Conservation (phyloP, 352 stramenopile species). For the Saprolegnia parasitica region DNA sequence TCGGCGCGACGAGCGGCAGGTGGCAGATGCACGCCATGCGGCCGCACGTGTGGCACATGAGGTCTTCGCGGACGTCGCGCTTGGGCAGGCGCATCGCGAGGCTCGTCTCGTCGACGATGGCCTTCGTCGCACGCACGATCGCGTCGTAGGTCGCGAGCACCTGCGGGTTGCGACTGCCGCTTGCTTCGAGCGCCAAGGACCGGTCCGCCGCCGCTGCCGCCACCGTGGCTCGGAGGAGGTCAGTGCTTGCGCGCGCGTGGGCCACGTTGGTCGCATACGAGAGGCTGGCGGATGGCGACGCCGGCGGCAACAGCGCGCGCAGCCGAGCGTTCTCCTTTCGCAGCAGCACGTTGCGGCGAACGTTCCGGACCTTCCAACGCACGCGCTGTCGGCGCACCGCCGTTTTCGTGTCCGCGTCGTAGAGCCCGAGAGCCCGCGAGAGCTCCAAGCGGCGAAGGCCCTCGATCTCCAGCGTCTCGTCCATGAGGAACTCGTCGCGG, state of each 20-base stretch:
- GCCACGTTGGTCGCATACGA: constrained; percentile 56
- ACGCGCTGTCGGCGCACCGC: constrained; percentile 53
- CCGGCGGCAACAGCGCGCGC: constrained; percentile 32
- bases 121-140: constrained; percentile 44
- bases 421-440: constrained; percentile 40
- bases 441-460: constrained; percentile 55
- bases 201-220: constrained; percentile 42
- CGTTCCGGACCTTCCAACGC: constrained; percentile 56
- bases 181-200: constrained; percentile 28
- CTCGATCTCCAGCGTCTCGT: constrained; percentile 62
- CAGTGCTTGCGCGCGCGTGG: constrained; percentile 39
- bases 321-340: constrained; percentile 35
- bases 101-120: constrained; percentile 48
- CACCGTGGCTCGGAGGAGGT: constrained; percentile 42
- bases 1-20: not conserved
- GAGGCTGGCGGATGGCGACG: constrained; percentile 37
- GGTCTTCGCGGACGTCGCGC: constrained; percentile 47
- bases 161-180: constrained; percentile 22
- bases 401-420: constrained; percentile 36
- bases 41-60: constrained; percentile 19
- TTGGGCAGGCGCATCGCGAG: constrained; percentile 60
- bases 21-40: constrained; percentile 18
- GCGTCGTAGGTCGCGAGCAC: constrained; percentile 49
- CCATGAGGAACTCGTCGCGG: constrained; percentile 56
- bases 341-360: constrained; percentile 50